Percentiles rank a stretch among this genome's conserved stretches.
These are phyloP conservation scores for Martensiomyces pterosporus DNA, from an alignment of 192 early-diverging fungal species.

Conservation along the genomic window DNA sequence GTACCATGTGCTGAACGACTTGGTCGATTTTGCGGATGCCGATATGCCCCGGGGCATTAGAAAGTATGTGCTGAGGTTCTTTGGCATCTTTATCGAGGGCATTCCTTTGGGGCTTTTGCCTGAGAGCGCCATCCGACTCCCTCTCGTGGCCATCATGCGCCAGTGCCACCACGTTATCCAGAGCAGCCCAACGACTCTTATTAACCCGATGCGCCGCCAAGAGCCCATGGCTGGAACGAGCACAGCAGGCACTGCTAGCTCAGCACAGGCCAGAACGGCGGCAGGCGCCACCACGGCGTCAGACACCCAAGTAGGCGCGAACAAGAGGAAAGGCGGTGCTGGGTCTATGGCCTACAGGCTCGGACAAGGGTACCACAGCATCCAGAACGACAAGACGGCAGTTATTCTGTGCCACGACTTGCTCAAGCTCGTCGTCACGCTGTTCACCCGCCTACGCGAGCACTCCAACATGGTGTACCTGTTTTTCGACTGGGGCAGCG, in stretches of 20 bases:
- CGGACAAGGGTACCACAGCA: conserved; percentile 24
- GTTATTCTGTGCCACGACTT: conserved; percentile 32
- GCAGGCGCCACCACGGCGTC: neutral
- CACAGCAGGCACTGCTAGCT: too few species aligned
- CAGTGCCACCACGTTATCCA: conserved; percentile 29
- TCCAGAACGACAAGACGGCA: conserved; percentile 18
- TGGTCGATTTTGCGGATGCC: conserved; percentile 40
- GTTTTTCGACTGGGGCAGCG: conserved; percentile 41
- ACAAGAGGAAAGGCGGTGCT: too few species aligned
- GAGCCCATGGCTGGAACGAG: conserved; percentile 4
- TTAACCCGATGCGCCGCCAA: conserved; percentile 18
- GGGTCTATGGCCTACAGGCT: conserved; percentile 6
- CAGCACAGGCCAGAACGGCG: too few species aligned
- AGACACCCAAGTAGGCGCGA: too few species aligned
- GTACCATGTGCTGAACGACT: conserved; percentile 38
- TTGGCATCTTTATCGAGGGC: conserved; percentile 20
- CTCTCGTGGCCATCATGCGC: conserved; percentile 42
- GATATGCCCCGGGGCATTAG: conserved; percentile 43
- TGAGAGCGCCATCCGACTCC: conserved; percentile 44
- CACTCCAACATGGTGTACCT: conserved; percentile 35
- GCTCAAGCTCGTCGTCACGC: conserved; percentile 26
- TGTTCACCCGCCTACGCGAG: conserved; percentile 36
- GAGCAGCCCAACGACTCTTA: conserved; percentile 20
- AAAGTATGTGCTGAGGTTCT: conserved; percentile 39
- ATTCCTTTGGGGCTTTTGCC: conserved; percentile 40